phyloP scores from a whole-genome alignment of 768 basidiomycete species.

The Kwoniella sp. region DNA sequence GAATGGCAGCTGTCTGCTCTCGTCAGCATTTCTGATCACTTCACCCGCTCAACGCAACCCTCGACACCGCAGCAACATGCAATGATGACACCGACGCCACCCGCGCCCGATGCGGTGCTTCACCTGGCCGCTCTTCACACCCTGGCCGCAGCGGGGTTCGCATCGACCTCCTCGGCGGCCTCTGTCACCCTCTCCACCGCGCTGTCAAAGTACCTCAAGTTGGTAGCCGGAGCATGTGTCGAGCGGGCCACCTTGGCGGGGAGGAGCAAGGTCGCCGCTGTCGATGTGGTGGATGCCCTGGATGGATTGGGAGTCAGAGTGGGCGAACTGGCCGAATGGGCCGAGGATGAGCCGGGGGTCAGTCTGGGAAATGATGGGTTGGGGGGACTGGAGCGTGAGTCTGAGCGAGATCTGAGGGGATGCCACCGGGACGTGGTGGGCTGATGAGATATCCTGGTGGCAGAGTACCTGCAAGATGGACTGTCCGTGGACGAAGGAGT shows the following conservation, averaged over 20 bases:
- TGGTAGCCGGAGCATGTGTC: conserved; percentile 28
- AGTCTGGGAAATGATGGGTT: conserved; percentile 12
- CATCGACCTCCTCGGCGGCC: conserved; percentile 36
- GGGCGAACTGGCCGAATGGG: conserved; percentile 26
- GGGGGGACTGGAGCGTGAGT: conserved; percentile 19
- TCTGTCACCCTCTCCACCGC: conserved; percentile 32
- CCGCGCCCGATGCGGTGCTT: conserved; percentile 35
- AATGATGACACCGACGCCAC: too few species aligned
- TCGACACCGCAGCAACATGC: neutral
- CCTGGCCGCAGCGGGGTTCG: conserved; percentile 37
- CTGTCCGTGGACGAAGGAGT: conserved; percentile 16
- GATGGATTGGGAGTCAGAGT: conserved; percentile 28
- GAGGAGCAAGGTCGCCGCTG: conserved; percentile 30
- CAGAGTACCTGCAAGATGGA: conserved; percentile 28
- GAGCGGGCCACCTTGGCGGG: conserved; percentile 30
- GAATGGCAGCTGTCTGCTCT: too few species aligned
- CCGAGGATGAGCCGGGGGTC: conserved; percentile 9
- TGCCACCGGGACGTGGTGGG: neutral
- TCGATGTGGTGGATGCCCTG: conserved; percentile 33
- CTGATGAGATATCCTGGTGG: neutral
- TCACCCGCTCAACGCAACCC: neutral
- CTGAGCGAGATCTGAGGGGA: neutral
- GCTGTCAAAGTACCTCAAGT: conserved; percentile 23
- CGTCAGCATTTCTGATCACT: too few species aligned
- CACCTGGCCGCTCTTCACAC: conserved; percentile 38